These are phyloP conservation scores for Xerocomus spinulosus DNA, from an alignment of 768 basidiomycete species.

Conservation along the genomic window DNA sequence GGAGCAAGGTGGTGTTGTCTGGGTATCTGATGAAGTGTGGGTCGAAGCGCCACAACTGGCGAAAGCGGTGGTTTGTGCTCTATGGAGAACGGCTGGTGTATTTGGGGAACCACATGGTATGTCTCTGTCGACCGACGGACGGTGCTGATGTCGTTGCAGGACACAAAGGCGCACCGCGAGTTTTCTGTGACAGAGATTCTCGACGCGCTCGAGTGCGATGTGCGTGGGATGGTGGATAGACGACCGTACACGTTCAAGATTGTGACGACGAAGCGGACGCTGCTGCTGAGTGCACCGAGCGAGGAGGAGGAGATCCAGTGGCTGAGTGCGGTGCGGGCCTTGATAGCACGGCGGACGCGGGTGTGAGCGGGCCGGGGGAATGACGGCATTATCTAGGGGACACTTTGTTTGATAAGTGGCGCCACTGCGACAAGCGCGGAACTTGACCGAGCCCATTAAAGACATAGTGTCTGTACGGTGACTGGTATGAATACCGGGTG, in stretches of 20 bases:
- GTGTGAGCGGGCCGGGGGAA: conserved; percentile 35
- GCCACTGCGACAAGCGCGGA: conserved; percentile 33
- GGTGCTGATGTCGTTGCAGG: conserved; percentile 46
- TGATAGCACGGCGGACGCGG: conserved; percentile 70
- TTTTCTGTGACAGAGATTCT: conserved; percentile 83
- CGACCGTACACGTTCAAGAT: conserved; percentile 83
- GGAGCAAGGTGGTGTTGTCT: conserved; percentile 70
- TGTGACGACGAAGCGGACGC: conserved; percentile 87
- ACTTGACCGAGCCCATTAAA: conserved; percentile 18
- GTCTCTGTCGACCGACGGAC: conserved; percentile 26
- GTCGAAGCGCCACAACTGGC: conserved; percentile 88
- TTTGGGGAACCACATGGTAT: conserved; percentile 91
- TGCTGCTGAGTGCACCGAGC: conserved; percentile 86
- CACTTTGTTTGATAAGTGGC: conserved; percentile 29
- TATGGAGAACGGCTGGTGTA: conserved; percentile 85
- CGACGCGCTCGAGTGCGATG: conserved; percentile 86
- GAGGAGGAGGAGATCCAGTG: conserved; percentile 99
- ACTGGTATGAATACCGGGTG: background rate
- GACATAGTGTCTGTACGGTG: conserved; percentile 23
- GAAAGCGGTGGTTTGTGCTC: conserved; percentile 96
- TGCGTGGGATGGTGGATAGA: conserved; percentile 45
- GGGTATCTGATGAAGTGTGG: conserved; percentile 98
- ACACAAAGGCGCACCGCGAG: conserved; percentile 81
- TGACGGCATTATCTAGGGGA: conserved; percentile 16
- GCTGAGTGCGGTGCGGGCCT: conserved; percentile 89